These are phyloP conservation scores for Chaetomium sp. DNA, from an alignment of 2,329 filamentous ascomycete species.

Conservation along the genomic window DNA sequence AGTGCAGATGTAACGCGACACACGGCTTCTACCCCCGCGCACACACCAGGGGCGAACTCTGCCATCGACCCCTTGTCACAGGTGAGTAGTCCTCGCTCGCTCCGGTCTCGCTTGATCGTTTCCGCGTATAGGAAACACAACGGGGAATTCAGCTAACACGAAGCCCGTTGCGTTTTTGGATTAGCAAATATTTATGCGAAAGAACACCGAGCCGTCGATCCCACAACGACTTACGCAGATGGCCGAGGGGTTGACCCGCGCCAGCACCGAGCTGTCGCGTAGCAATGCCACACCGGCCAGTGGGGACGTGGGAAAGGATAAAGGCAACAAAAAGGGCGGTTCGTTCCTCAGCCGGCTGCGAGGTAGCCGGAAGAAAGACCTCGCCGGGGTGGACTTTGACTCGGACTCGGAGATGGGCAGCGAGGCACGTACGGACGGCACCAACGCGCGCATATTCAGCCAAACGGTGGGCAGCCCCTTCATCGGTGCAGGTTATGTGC, in stretches of 20 bases:
- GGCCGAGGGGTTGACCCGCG: slow-evolving; percentile 34
- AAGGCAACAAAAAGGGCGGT: slow-evolving; percentile 67
- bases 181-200: slow-evolving; percentile 60
- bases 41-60: slow-evolving; percentile 12
- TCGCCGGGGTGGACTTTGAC: slow-evolving; percentile 39
- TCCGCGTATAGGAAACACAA: background rate
- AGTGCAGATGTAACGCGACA: slow-evolving; percentile 5
- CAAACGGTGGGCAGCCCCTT: slow-evolving; percentile 53
- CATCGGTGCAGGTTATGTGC: slow-evolving; percentile 65
- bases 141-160: background rate
- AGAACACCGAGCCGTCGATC: slow-evolving; percentile 55
- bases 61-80: slow-evolving; percentile 25
- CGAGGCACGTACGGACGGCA: slow-evolving; percentile 65
- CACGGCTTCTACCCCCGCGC: slow-evolving; percentile 1
- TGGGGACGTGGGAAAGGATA: slow-evolving; percentile 48
- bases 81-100: slow-evolving; percentile 11
- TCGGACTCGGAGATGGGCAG: slow-evolving; percentile 66
- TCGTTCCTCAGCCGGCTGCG: slow-evolving; percentile 83
- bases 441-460: slow-evolving; percentile 76
- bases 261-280: slow-evolving; percentile 39
- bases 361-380: slow-evolving; percentile 66
- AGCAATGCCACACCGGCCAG: slow-evolving; percentile 27
- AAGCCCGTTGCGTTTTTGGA: background rate
- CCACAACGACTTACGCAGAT: slow-evolving; percentile 43
- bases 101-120: background rate